A percentile compares a stretch with the other conserved stretches of the same genome.
Conservation (phyloP, 805 yeast species). For the Kodamaea hsintzibuensis region DNA sequence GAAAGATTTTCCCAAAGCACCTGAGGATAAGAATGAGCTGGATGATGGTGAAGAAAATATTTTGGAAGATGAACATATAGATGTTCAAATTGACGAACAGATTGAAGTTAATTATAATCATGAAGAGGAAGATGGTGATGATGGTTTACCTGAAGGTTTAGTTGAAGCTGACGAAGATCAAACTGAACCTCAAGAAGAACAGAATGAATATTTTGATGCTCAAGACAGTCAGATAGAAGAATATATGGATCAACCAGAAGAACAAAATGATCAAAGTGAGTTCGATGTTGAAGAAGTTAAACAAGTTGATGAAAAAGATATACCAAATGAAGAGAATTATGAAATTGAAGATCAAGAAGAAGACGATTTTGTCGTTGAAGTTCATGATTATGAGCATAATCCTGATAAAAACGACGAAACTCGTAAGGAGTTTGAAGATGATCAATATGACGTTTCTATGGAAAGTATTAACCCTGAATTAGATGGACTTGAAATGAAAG, state of each 20-base stretch:
- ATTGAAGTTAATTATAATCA: neutral
- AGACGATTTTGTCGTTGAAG: neutral
- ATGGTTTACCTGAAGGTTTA: neutral
- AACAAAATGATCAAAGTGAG: neutral
- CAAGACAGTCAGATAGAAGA: neutral
- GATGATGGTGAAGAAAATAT: neutral
- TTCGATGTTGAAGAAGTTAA: neutral
- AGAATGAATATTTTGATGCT: neutral
- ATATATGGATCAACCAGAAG: neutral
- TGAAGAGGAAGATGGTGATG: neutral
- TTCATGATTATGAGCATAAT: neutral
- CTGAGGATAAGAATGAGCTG: neutral
- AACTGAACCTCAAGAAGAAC: neutral
- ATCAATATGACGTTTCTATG: constrained; percentile 3
- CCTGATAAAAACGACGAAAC: neutral
- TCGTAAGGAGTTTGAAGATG: neutral
- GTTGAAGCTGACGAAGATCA: neutral
- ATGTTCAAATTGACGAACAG: neutral
- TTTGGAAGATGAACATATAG: neutral
- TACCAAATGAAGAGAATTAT: neutral
- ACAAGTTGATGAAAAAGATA: neutral
- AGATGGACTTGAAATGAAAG: neutral
- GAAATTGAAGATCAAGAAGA: neutral
- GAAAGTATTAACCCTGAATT: constrained; percentile 2
- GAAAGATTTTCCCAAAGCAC: neutral